These are phyloP conservation scores for Trichoderma afroharzianum DNA, from an alignment of 2,329 filamentous ascomycete genomes.

Conservation along the genomic window DNA sequence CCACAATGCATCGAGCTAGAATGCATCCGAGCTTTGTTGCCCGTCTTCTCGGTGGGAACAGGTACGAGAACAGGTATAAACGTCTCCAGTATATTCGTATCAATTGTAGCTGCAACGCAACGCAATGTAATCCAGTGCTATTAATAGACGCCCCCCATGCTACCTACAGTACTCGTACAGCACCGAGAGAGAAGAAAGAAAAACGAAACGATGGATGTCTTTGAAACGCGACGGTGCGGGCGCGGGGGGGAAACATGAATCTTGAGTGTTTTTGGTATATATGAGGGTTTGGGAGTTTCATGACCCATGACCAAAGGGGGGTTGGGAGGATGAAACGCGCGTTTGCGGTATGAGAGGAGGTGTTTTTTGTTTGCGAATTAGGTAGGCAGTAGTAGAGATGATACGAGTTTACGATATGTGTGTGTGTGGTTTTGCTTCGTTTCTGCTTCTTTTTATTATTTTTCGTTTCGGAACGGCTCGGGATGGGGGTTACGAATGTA, in stretches of 20 bases:
- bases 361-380: neutral
- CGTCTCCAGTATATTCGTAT: neutral
- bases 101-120: neutral
- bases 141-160: neutral
- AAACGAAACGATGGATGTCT: neutral
- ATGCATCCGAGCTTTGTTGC: neutral
- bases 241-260: neutral
- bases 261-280: neutral
- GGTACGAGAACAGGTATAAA: neutral
- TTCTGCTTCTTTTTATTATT: neutral
- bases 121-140: neutral
- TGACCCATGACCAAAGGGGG: neutral
- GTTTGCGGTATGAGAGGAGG: neutral
- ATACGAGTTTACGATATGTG: neutral
- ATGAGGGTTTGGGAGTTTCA: conserved; percentile 5
- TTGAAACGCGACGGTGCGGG: neutral
- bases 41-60: neutral
- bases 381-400: neutral
- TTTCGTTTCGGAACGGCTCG: neutral
- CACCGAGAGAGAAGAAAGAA: neutral
- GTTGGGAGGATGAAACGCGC: neutral
- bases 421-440: neutral
- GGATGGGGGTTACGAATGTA: neutral
- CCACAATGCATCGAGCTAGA: too few species aligned
- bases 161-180: neutral